Base-by-base conservation (phyloP, 1,284 basidiomycete genomes). In the Kwoniella shivajii region DNA sequence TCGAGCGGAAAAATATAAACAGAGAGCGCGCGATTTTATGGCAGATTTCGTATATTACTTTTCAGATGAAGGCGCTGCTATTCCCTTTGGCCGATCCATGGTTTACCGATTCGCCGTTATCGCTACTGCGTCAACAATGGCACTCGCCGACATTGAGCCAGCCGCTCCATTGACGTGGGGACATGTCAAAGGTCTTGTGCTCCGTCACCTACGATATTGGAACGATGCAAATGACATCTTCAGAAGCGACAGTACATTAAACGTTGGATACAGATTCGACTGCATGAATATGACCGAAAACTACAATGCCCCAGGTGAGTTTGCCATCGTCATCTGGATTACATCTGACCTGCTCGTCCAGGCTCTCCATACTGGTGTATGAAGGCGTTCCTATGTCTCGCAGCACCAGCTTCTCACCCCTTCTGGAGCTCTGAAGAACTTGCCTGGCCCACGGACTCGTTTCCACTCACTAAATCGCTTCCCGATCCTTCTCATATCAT, bases 331-430 rank as follows among this genome's bases (percentile, higher is more conserved):
- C 24, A 9, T 30, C 7, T 11, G 16, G 16, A 29, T 20, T 33
- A 31, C 16, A 27, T 22, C 6, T 26, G n/a, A 33, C 42, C 3
- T 20, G 18, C 51, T 33, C 16, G 26, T 9, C 30, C 44, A 69
- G 69, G 75, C 9, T 88, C 86, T n/a, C 86, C 86, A 1, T 90
- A 89, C 75, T 89, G 88, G 88, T 87, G 85, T 68, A 89, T 86
- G 80, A 88, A 89, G 67, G 85, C 87, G 1, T 89, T 89, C 74
- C 80, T 86, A 38, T 78, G 85, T 4, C 82, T 89, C n/a, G 80
- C 85, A 2, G 80, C 88, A 1, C 82, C 85, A 0, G 79, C 82
- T 16, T 77, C 80, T 0, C 87, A 89, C 67, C 86, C 86, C 0
- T 89, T 89, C 80, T 89, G 88, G 88, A 68, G 82, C 0, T 78